Evolutionary conservation across 176 grass and related monocot species (phyloP).

Genomic region (Juncus effusus): DNA sequence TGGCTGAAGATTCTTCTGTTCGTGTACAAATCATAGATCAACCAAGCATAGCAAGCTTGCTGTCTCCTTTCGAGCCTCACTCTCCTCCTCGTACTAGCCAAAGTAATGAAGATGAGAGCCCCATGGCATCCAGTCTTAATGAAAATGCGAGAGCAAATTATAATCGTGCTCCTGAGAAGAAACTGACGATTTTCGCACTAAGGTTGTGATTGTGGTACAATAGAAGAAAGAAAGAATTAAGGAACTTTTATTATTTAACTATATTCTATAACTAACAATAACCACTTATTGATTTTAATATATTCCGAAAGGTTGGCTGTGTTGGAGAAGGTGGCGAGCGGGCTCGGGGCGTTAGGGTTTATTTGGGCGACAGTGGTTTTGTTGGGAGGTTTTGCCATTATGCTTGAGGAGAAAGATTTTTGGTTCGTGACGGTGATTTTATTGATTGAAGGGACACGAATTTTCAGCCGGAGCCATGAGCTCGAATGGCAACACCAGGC

Average conservation of each 20-base stretch:
- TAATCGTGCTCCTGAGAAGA: conserved; percentile 44
- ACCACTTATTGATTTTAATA: too few species aligned
- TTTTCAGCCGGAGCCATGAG: conserved; percentile 94
- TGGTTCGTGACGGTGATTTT: conserved; percentile 75
- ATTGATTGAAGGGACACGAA: conserved; percentile 61
- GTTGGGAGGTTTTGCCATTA: conserved; percentile 74
- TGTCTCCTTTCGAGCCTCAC: conserved; percentile 66
- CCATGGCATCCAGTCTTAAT: not conserved
- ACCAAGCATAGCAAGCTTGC: not conserved
- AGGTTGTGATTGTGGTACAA: not conserved
- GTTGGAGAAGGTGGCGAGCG: conserved; percentile 81
- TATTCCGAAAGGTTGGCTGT: conserved; percentile 31
- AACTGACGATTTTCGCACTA: conserved; percentile 69
- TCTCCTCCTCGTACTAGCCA: conserved; percentile 23
- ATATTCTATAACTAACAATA: too few species aligned
- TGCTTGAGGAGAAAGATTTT: conserved; percentile 51
- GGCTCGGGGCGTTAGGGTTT: conserved; percentile 74
- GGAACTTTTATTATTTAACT: too few species aligned
- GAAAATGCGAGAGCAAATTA: not conserved
- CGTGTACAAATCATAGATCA: conserved; percentile 45
- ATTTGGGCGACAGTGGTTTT: conserved; percentile 92
- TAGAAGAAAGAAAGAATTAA: too few species aligned
- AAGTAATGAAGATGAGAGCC: not conserved
- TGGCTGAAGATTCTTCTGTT: conserved; percentile 5
- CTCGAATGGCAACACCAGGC: conserved; percentile 95